These are phyloP conservation scores for Psilocybe cubensis DNA, from an alignment of 768 basidiomycete genomes.

Conservation along the genomic window DNA sequence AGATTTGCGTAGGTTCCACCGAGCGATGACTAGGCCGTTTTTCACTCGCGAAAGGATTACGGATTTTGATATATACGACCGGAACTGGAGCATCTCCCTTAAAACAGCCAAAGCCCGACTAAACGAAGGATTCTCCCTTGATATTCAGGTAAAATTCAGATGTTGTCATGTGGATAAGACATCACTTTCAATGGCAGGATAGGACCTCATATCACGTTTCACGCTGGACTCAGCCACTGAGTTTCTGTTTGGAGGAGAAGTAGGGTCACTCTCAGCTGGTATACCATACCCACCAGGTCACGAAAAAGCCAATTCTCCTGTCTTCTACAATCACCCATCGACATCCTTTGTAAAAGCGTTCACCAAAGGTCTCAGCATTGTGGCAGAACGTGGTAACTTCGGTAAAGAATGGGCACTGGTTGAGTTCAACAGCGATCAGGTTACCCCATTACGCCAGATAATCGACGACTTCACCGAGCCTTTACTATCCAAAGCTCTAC, in stretches of 20 bases:
- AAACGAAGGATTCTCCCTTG: conserved; percentile 49
- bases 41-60: conserved; percentile 63
- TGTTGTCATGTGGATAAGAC: background rate
- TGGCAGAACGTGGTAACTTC: background rate
- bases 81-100: conserved; percentile 52
- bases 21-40: conserved; percentile 70
- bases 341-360: conserved; percentile 16
- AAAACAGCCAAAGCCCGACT: conserved; percentile 46
- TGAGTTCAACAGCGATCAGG: conserved; percentile 18
- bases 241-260: conserved; percentile 4
- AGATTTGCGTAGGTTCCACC: conserved; percentile 48
- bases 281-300: background rate
- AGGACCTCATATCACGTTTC: conserved; percentile 5
- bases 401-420: conserved; percentile 3
- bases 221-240: conserved; percentile 6
- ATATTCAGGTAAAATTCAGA: conserved; percentile 54
- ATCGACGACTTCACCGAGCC: conserved; percentile 15
- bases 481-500: conserved; percentile 13
- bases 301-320: background rate
- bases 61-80: conserved; percentile 64
- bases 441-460: conserved; percentile 1
- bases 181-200: background rate
- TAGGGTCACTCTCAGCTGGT: conserved; percentile 3
- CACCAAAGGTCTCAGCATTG: background rate
- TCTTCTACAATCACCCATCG: conserved; percentile 12